A percentile compares a stretch with the other conserved stretches of the same genome.
These are phyloP conservation scores for Ramaria rubella DNA, from an alignment of 768 basidiomycete species.

Conservation along the genomic window DNA sequence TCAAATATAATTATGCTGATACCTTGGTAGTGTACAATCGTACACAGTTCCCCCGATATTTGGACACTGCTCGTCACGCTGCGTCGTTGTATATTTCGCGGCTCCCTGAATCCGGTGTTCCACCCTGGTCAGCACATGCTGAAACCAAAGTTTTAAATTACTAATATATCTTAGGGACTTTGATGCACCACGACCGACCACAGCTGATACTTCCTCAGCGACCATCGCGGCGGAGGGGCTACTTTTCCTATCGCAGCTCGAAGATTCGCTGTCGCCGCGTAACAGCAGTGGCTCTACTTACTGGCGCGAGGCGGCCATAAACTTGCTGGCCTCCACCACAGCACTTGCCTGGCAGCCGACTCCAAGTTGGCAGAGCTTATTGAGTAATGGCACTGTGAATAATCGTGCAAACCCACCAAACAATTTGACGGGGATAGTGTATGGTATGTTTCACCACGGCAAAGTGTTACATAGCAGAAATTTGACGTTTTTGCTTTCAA, in stretches of 20 bases:
- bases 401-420: conserved; percentile 41
- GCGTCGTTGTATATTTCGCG: conserved; percentile 55
- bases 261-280: conserved; percentile 26
- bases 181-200: conserved; percentile 48
- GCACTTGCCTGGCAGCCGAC: conserved; percentile 50
- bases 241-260: conserved; percentile 45
- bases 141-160: not conserved
- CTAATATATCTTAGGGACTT: conserved; percentile 78
- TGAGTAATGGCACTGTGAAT: conserved; percentile 63
- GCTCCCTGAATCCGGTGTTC: conserved; percentile 52
- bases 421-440: conserved; percentile 54
- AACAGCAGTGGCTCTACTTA: conserved; percentile 25
- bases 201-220: conserved; percentile 67
- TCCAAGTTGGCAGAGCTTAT: conserved; percentile 51
- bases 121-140: conserved; percentile 50
- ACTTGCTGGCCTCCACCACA: conserved; percentile 45
- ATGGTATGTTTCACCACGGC: conserved; percentile 30
- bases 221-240: conserved; percentile 56
- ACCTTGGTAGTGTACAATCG: conserved; percentile 47
- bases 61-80: conserved; percentile 52
- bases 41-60: conserved; percentile 44
- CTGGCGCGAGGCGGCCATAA: conserved; percentile 46
- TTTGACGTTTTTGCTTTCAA: conserved; percentile 17
- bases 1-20: not conserved
- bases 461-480: not conserved